Base-by-base conservation (phyloP, 2,329 filamentous ascomycete genomes). In the Colletotrichum nymphaeae region DNA sequence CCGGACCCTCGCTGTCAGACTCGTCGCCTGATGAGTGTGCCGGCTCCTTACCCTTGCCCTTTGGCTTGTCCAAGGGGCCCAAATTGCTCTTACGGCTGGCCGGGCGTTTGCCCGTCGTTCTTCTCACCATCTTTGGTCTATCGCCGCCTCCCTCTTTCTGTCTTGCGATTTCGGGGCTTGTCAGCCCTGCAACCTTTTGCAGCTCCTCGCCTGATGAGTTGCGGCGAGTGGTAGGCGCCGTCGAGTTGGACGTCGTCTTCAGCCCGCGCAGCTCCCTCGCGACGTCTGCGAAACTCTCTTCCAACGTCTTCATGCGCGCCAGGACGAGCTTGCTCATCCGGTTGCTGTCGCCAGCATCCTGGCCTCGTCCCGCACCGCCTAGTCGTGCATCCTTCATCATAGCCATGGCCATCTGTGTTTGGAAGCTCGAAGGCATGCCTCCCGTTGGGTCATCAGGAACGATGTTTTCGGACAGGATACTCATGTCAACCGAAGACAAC, bases 211-310 rank as follows among this genome's bases (percentile, higher is more conserved):
- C 84, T 2, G 84, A 88, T 9, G 88, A 90, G 76, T 88, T 89
- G 64, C 86, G 84, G 32, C 85, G 84, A 7, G 88, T 88, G 2
- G 86, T 84, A 3, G 85, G 84, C 42, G 82, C 82, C n/a, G 84
- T 86, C 35, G 84, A 85, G 52, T 82, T 84, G 59, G 82, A 80
- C 59, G 81, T 83, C 75, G 81, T 82, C 82, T 86, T 90, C 80
- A 90, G 84, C 75, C 91, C 90, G 74, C 93, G 91, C 81, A 97
- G 92, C 81, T 97, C 94, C 75, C 90, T 91, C 69, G 95, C 90
- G n/a, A 97, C 92, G 73, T 98, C 94, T 2, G 93, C 89, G 81
- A 98, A 96, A 16, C 95, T 93, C 82, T 97, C 95, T 81, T 98
- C 95, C 2, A 98, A 87, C 8, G 93, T 96, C 81, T 97, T 97